phyloP scores from a whole-genome alignment of 2,329 filamentous ascomycete genomes.

The Trichoderma hamatum region DNA sequence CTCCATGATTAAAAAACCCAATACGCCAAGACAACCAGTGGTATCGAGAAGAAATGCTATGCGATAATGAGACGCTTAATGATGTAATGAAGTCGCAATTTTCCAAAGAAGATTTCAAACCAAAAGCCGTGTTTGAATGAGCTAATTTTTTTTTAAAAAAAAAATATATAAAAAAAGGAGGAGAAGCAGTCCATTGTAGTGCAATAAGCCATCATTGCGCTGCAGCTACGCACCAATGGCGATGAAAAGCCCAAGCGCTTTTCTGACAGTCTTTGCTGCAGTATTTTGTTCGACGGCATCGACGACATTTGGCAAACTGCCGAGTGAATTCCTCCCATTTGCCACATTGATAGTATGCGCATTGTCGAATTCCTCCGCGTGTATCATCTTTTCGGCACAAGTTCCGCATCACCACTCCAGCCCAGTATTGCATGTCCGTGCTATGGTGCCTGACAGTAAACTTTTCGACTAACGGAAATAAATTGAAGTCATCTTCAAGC shows the following conservation, averaged over 20 bases:
- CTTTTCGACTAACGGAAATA: slow-evolving; percentile 97
- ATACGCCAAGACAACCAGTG: slow-evolving; percentile 40
- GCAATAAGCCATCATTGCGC: slow-evolving; percentile 47
- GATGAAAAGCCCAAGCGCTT: slow-evolving; percentile 96
- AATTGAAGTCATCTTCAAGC: slow-evolving; percentile 93
- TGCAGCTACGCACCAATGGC: slow-evolving; percentile 93
- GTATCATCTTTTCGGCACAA: slow-evolving; percentile 97
- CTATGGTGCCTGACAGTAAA: slow-evolving; percentile 95
- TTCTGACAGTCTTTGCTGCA: slow-evolving; percentile 99
- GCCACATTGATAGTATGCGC: slow-evolving; percentile 96
- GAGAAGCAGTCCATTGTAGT: background rate
- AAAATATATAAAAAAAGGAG: too few relatives aligned
- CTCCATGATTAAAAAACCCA: slow-evolving; percentile 21
- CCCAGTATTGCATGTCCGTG: slow-evolving; percentile 99
- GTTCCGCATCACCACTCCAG: slow-evolving; percentile 97
- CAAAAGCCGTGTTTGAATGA: slow-evolving; percentile 29
- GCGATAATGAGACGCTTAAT: slow-evolving; percentile 47
- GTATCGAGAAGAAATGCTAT: slow-evolving; percentile 51
- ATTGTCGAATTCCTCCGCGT: slow-evolving; percentile 91
- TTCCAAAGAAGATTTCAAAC: slow-evolving; percentile 38
- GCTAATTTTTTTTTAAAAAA: background rate
- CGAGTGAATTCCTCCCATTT: slow-evolving; percentile 98
- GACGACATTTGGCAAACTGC: slow-evolving; percentile 96
- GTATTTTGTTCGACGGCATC: slow-evolving; percentile 95
- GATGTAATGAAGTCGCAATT: slow-evolving; percentile 46